Evolutionary conservation across 192 early-diverging fungal species (phyloP), one percentile per base, ranked within the genome.

Genomic region (Backusella liffmaniae): DNA sequence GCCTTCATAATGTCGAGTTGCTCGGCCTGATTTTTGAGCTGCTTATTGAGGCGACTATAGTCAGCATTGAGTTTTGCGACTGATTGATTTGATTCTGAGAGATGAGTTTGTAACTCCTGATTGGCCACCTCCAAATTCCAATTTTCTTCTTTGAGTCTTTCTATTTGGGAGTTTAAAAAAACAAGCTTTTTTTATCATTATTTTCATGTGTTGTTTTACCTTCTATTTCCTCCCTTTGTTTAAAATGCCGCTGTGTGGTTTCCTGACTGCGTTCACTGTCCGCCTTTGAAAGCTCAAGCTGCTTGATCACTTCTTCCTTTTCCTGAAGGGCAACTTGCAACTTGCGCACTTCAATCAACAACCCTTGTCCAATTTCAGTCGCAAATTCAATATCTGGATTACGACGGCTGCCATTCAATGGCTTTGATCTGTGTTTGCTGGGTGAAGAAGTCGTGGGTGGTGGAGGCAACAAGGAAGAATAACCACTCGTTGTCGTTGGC

Each of bases 1-100:
- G 82, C 86, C 76, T 91, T 90, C 37, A 92, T 84, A 4, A 82
- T 74, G 21, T 90, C 88, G 13, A 86, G 73, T 44, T 90, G 89
- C 76, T 92, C 90, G 18, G 88, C 85, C n/a, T 86, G 80, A 5
- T 70, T 29, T 3, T 78, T 73, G 5, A 92, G 80, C 13, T 87
- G 82, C 7, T 87, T 89, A 67, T 84, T 81, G 5, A 89, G 56
- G 65, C 83, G 84, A 65, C 84, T 83, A 53, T 87, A 86, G 35
- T 93, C 91, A 39, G 82, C 82, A 30, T 70, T 82, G 4, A 80
- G 66, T 70, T 83, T 87, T 13, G 75, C 73, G 16, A 86, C 36
- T 32, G 77, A 78, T 30, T 84, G 77, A 10, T 83, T 84, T 8
- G 83, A 70, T 10, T 88, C 84, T 1, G 68, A 67, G n/a, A 83